Evolutionary conservation across 805 yeast genomes (phyloP), one percentile per base, ranked within the genome.

Genomic region (Ogataea nitratoaversa): DNA sequence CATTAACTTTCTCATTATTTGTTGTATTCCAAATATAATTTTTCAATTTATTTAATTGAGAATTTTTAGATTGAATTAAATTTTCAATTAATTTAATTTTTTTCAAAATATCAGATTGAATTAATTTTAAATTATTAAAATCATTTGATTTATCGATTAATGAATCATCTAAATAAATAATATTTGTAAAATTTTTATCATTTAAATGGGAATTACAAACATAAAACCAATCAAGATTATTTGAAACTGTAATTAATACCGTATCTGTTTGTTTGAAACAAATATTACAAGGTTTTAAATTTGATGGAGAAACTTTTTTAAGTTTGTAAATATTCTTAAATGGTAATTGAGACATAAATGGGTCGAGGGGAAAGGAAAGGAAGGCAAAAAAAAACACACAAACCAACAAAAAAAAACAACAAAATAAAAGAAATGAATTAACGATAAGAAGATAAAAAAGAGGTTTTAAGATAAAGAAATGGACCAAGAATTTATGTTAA

Each of bases 261-360:
- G 68, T 50, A 5, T 58, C 36, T 0, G 78, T 58, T 1, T 78
- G 71, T 46, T 74, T 75, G 56, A 60, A 76, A 59, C 84, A 78
- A 12, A 76, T 55, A 17, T 44, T 46, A 52, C 84, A 78, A 2
- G 82, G 54, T 46, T 65, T 71, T 19, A 69, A 39, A 40, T 69
- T 72, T 3, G 52, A 40, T 1, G 56, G 63, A 1, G 75, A 67
- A 9, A 72, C 82, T 38, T 59, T 60, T 35, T 73, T 61, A 24
- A 65, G 47, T 11, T 48, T 56, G 52, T 78, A 76, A 4, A 56
- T 37, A 34, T 62, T 59, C 4, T 37, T 41, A 38, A 62, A 62
- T 8, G 66, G 64, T 8, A 36, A 23, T 12, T 45, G 33, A 30
- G 49, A 35, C 46, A 42, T 44, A 11, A 23, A n/a, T 19, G 22